Evolutionary conservation across 129 eudicot species (phyloP).

Genomic region (Silybum marianum): DNA sequence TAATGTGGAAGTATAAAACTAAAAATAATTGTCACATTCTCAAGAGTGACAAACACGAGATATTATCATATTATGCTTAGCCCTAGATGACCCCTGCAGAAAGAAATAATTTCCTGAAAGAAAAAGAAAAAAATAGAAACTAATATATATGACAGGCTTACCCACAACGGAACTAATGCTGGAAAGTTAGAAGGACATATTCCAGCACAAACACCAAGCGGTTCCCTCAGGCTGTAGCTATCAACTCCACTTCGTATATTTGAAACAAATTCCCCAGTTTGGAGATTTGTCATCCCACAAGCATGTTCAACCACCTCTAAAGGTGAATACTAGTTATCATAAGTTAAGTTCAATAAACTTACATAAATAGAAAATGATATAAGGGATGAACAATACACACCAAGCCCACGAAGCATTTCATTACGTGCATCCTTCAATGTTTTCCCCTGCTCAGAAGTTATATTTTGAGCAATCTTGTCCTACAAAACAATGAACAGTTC

Average conservation of each 20-base stretch:
- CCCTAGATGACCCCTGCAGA: neutral
- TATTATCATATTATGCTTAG: neutral
- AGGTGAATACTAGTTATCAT: constrained; percentile 20
- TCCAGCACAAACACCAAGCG: constrained; percentile 97
- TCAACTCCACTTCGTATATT: constrained; percentile 80
- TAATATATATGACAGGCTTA: constrained; percentile 31
- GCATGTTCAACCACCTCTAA: constrained; percentile 98
- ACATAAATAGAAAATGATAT: neutral
- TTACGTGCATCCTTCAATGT: constrained; percentile 90
- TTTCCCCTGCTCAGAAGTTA: constrained; percentile 91
- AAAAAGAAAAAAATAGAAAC: neutral
- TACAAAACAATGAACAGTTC: constrained; percentile 27
- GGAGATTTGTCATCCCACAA: constrained; percentile 86
- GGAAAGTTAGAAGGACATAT: constrained; percentile 93
- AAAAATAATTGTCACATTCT: neutral
- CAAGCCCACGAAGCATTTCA: constrained; percentile 89
- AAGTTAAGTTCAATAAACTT: constrained; percentile 6
- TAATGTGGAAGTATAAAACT: neutral
- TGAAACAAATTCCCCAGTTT: constrained; percentile 90
- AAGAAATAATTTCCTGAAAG: neutral
- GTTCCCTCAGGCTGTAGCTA: constrained; percentile 86
- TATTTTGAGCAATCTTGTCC: constrained; percentile 87
- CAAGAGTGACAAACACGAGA: constrained; percentile 3
- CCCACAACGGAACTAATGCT: constrained; percentile 95
- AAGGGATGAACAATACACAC: constrained; percentile 38